Base-by-base conservation (phyloP, 345 rosid species). In the Syzygium aqueum region DNA sequence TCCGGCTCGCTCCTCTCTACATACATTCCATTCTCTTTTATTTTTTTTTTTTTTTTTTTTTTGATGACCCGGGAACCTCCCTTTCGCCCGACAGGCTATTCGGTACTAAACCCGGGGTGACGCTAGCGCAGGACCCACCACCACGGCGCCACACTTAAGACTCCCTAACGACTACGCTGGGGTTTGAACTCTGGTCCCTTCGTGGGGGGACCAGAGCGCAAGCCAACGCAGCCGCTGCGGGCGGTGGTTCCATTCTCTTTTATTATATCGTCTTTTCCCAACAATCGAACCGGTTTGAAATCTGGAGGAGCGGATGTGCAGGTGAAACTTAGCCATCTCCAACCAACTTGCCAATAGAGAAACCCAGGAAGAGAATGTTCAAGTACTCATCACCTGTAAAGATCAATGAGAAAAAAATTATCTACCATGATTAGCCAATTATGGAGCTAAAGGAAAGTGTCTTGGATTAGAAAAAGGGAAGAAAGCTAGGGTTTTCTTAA, bases 271-370 rank as follows among this genome's bases (percentile, higher is more conserved):
- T 23, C 21, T 63, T 33, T 67, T 15, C 63, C 56, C 17, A 73
- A 37, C 82, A 43, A 73, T 73, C 82, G 82, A 73, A 19, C 49
- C 82, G 27, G 49, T 19, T 67, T 11, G 82, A 73, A 73, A 73
- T 73, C 49, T 19, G 49, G 82, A 59, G 28, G 84, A 28, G 61
- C 56, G 87, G 27, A 67, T 86, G 57, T 86, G 82, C 12, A 28
- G 93, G 85, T 92, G 65, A 85, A 84, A 88, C 94, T 87, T 89
- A 90, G 30, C 94, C 40, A 89, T 93, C 94, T 82, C 89, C 90
- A 93, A 91, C 95, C 53, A 91, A 90, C 53, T 37, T 37, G 82
- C 82, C 82, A 73, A 73, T 37, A 33, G 27, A 37, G 27, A 73
- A 73, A 73, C 49, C 80, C 16, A 16, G 53, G 56, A 37, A 49